phyloP scores from a whole-genome alignment of 768 basidiomycete species.

The Pisolithus orientalis region DNA sequence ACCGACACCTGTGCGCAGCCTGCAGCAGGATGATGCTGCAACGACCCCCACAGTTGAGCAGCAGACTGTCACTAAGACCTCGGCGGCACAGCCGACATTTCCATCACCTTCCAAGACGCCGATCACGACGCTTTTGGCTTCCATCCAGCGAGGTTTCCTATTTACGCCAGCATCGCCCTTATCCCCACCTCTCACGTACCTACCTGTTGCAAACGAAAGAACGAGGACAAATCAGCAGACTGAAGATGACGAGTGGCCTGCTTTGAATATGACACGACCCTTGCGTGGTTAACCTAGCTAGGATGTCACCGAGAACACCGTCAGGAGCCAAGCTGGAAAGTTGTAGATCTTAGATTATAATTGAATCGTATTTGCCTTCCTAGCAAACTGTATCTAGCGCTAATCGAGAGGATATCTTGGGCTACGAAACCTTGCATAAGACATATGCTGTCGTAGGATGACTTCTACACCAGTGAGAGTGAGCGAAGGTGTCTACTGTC shows the following conservation, averaged over 20 bases:
- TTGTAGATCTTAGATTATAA: not conserved
- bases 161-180: conserved; percentile 58
- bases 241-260: not conserved
- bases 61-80: not conserved
- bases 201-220: conserved; percentile 8
- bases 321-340: conserved; percentile 15
- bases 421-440: too few relatives aligned
- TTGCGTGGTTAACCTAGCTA: conserved; percentile 10
- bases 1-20: conserved; percentile 1
- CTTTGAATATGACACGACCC: not conserved
- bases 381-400: too few relatives aligned
- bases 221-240: not conserved
- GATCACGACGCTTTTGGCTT: conserved; percentile 54
- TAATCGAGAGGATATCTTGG: too few relatives aligned
- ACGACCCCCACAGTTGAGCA: not conserved
- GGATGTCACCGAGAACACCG: conserved; percentile 4
- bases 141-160: conserved; percentile 66
- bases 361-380: not conserved
- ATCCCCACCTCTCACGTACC: conserved; percentile 49
- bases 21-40: not conserved
- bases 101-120: conserved; percentile 42
- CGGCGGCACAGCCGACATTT: not conserved
- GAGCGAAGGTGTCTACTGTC: too few relatives aligned
- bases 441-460: too few relatives aligned
- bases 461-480: too few relatives aligned